These are phyloP conservation scores for Wickerhamomyces bovis DNA, from an alignment of 805 yeast species.

Conservation along the genomic window DNA sequence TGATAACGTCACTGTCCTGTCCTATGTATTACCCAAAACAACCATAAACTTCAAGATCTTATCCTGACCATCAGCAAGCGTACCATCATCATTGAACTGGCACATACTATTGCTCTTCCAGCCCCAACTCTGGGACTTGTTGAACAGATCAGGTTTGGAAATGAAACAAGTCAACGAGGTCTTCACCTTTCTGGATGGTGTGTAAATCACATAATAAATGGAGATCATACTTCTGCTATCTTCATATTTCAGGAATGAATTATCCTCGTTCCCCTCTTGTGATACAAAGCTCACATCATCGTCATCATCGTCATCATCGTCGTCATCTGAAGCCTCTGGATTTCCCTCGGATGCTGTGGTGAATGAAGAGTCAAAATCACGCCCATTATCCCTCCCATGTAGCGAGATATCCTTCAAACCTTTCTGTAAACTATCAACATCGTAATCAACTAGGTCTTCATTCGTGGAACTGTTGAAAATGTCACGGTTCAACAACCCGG, in stretches of 20 bases:
- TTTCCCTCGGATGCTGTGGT: conserved; percentile 22
- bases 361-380: conserved; percentile 8
- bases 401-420: conserved; percentile 9
- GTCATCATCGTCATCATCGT: conserved; percentile 9
- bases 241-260: conserved; percentile 35
- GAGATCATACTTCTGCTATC: conserved; percentile 41
- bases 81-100: conserved; percentile 43
- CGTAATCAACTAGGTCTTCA: conserved; percentile 1
- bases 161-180: conserved; percentile 45
- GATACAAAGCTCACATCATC: conserved; percentile 2
- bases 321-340: conserved; percentile 24
- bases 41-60: conserved; percentile 43
- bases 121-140: conserved; percentile 54
- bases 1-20: too few species aligned
- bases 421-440: conserved; percentile 4
- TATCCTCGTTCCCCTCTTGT: conserved; percentile 9
- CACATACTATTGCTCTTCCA: conserved; percentile 55
- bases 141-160: conserved; percentile 50
- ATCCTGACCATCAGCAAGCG: conserved; percentile 38
- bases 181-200: conserved; percentile 43
- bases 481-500: conserved; percentile 36
- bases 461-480: conserved; percentile 19
- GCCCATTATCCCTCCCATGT: conserved; percentile 1
- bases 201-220: conserved; percentile 48
- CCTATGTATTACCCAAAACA: conserved; percentile 38